Evolutionary conservation across 345 rosid genomes (phyloP).

Genomic region (Viola odorata): DNA sequence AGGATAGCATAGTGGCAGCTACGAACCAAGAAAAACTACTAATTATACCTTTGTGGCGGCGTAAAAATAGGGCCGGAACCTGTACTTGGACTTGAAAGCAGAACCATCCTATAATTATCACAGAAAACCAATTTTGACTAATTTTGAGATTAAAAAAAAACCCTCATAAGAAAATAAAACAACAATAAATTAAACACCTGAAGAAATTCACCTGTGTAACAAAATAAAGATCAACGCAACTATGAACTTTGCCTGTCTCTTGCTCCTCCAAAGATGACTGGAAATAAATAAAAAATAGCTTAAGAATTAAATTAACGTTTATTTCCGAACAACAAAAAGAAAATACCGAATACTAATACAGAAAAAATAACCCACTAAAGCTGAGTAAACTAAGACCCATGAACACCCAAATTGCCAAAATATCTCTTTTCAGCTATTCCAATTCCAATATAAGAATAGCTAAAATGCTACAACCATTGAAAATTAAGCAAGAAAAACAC

Average conservation of each 20-base stretch:
- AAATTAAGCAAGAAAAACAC: too few species aligned
- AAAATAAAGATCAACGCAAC: conserved; percentile 86
- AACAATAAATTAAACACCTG: neutral
- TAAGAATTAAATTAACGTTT: neutral
- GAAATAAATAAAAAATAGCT: conserved; percentile 18
- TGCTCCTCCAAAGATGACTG: conserved; percentile 84
- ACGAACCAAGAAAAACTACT: neutral
- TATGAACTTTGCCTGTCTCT: conserved; percentile 52
- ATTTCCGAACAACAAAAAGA: neutral
- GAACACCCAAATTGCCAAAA: too few species aligned
- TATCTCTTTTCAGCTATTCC: too few species aligned
- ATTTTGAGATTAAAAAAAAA: too few species aligned
- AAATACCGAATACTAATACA: neutral
- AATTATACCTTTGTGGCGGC: conserved; percentile 63
- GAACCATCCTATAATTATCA: conserved; percentile 59
- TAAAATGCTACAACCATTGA: too few species aligned
- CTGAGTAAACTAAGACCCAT: neutral
- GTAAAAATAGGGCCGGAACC: conserved; percentile 86
- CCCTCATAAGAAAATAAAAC: neutral
- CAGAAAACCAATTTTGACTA: neutral
- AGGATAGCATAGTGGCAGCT: too few species aligned
- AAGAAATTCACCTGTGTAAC: conserved; percentile 67
- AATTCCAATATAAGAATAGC: too few species aligned
- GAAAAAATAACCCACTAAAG: too few species aligned
- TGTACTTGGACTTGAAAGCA: conserved; percentile 81